phyloP scores from a whole-genome alignment of 176 grass and related monocot genomes.

The Raddia guianensis region DNA sequence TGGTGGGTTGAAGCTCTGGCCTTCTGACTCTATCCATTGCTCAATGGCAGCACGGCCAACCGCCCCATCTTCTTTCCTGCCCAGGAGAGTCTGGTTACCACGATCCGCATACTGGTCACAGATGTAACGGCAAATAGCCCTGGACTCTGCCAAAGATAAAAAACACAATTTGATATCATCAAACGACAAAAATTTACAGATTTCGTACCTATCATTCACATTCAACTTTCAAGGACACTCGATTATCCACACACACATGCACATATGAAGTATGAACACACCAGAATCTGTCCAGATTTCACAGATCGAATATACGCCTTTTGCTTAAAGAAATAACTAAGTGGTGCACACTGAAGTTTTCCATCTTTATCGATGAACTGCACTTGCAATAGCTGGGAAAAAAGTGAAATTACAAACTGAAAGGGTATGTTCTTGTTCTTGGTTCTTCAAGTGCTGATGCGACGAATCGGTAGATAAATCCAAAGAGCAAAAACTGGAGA shows the following conservation, averaged over 20 bases:
- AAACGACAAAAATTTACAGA: slow-evolving; percentile 16
- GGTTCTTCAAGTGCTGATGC: not conserved
- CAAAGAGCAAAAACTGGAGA: not conserved
- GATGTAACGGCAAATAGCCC: slow-evolving; percentile 89
- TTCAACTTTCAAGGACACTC: not conserved
- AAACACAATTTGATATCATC: not conserved
- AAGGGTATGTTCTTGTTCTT: not conserved
- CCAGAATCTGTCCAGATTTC: not conserved
- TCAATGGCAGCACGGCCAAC: slow-evolving; percentile 67
- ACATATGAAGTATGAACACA: not conserved
- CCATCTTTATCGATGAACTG: not conserved
- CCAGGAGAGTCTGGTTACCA: slow-evolving; percentile 63
- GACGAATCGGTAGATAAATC: not conserved
- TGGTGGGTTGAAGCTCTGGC: slow-evolving; percentile 76
- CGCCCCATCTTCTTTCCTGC: slow-evolving; percentile 58
- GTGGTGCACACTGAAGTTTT: not conserved
- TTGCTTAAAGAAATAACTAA: not conserved
- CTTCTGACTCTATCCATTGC: slow-evolving; percentile 87
- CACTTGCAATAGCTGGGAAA: not conserved
- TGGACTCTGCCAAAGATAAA: slow-evolving; percentile 66
- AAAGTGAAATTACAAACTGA: not conserved
- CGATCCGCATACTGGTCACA: slow-evolving; percentile 68
- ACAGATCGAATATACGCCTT: not conserved
- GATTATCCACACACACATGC: not conserved
- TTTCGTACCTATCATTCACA: not conserved